These are phyloP conservation scores for Lachnellula suecica DNA, from an alignment of 2,329 filamentous ascomycete species.

Conservation along the genomic window DNA sequence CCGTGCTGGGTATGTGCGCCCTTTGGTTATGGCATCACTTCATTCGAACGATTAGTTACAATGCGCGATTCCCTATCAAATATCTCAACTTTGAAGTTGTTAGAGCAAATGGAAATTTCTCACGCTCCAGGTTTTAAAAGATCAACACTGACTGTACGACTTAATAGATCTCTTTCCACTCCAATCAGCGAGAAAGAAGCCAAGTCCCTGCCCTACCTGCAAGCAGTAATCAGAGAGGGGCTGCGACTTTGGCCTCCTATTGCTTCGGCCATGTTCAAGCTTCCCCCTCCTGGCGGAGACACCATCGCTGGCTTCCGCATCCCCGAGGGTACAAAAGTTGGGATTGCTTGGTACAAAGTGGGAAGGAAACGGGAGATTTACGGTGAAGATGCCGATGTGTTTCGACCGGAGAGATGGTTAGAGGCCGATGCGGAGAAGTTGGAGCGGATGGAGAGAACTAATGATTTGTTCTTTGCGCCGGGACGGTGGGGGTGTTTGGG, in stretches of 20 bases:
- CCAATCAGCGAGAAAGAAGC: conserved; percentile 25
- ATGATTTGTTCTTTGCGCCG: neutral
- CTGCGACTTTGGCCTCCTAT: conserved; percentile 47
- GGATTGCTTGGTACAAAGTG: neutral
- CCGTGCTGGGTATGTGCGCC: too few relatives aligned
- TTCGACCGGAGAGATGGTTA: neutral
- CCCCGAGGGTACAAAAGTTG: neutral
- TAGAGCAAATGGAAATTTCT: too few relatives aligned
- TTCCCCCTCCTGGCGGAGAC: neutral
- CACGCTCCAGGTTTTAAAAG: too few relatives aligned
- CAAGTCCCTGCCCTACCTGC: conserved; percentile 39
- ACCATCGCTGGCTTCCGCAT: neutral
- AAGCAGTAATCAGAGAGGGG: conserved; percentile 46
- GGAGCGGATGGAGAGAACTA: neutral
- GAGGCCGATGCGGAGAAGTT: neutral
- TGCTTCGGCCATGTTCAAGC: conserved; percentile 14
- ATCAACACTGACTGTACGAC: too few relatives aligned
- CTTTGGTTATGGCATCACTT: too few relatives aligned
- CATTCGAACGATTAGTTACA: too few relatives aligned
- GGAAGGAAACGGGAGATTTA: neutral
- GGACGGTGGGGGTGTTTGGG: neutral
- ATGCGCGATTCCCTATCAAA: too few relatives aligned
- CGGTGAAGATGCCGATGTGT: neutral
- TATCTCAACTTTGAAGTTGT: too few relatives aligned
- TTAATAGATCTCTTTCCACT: neutral